Evolutionary conservation across 2,329 filamentous ascomycete species (phyloP).

Genomic region (Cercospora sojina): DNA sequence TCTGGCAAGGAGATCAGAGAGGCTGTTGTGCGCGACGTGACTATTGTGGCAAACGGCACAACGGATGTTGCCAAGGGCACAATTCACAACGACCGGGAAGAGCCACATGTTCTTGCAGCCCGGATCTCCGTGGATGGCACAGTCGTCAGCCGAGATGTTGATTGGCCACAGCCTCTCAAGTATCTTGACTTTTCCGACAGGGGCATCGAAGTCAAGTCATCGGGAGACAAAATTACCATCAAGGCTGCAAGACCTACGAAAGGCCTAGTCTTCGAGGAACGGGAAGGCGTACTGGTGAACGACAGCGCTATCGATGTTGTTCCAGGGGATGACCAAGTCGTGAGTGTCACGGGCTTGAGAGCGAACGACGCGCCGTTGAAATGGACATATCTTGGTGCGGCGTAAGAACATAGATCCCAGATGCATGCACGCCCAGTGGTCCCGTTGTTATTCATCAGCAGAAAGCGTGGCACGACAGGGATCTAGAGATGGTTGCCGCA

Average conservation of each 20-base stretch:
- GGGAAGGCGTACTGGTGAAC: constrained; percentile 53
- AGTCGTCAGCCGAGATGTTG: constrained; percentile 55
- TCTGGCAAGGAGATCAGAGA: constrained; percentile 56
- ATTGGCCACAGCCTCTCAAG: constrained; percentile 63
- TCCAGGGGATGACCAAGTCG: constrained; percentile 57
- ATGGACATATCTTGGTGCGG: constrained; percentile 48
- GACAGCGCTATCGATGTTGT: constrained; percentile 60
- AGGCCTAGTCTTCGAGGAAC: constrained; percentile 60
- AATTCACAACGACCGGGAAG: constrained; percentile 53
- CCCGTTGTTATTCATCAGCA: not conserved
- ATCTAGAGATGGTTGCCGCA: not conserved
- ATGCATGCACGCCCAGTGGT: not conserved
- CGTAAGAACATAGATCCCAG: constrained; percentile 14
- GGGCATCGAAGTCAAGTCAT: constrained; percentile 45
- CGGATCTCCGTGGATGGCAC: constrained; percentile 54
- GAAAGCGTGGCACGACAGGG: not conserved
- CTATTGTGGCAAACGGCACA: constrained; percentile 55
- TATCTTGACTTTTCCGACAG: constrained; percentile 56
- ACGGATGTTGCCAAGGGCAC: constrained; percentile 53
- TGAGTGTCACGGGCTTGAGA: constrained; percentile 45
- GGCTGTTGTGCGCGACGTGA: constrained; percentile 49
- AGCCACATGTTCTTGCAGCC: constrained; percentile 56
- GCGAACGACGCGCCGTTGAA: constrained; percentile 41
- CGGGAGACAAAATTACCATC: constrained; percentile 47
- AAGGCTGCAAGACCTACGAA: constrained; percentile 56